These are phyloP conservation scores for Penicillium sp. DNA, from an alignment of 2,329 filamentous ascomycete genomes.

Conservation along the genomic window DNA sequence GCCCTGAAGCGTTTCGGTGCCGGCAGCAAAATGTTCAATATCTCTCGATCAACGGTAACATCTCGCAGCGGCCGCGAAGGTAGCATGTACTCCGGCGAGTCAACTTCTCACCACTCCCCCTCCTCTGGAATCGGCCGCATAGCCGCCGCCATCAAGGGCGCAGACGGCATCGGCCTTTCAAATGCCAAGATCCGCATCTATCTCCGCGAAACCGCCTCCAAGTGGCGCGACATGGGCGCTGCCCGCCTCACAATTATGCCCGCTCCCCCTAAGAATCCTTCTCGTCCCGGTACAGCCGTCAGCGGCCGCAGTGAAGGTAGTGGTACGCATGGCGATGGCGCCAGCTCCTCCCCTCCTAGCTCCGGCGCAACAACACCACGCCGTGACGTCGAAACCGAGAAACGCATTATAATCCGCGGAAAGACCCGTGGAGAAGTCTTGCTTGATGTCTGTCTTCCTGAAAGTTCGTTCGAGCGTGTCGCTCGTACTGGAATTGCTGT, in stretches of 20 bases:
- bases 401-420: slow-evolving; percentile 78
- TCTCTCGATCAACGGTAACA: slow-evolving; percentile 75
- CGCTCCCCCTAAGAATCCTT: slow-evolving; percentile 43
- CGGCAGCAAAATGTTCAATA: slow-evolving; percentile 77
- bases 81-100: slow-evolving; percentile 65
- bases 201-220: slow-evolving; percentile 71
- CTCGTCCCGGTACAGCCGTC: slow-evolving; percentile 49
- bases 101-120: slow-evolving; percentile 53
- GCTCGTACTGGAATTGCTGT: slow-evolving; percentile 86
- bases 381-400: slow-evolving; percentile 71
- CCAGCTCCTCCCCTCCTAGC: slow-evolving; percentile 29
- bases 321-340: slow-evolving; percentile 24
- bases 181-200: slow-evolving; percentile 89
- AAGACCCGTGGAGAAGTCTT: slow-evolving; percentile 70
- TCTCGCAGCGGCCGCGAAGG: slow-evolving; percentile 57
- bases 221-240: slow-evolving; percentile 91
- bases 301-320: slow-evolving; percentile 51
- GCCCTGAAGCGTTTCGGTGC: slow-evolving; percentile 75
- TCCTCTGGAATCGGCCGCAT: slow-evolving; percentile 61
- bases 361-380: slow-evolving; percentile 38
- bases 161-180: slow-evolving; percentile 65
- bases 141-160: slow-evolving; percentile 52
- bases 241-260: slow-evolving; percentile 81
- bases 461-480: slow-evolving; percentile 81
- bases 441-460: slow-evolving; percentile 82